These are phyloP conservation scores for Trichoderma endophyticum DNA, from an alignment of 2,329 filamentous ascomycete genomes.

Conservation along the genomic window DNA sequence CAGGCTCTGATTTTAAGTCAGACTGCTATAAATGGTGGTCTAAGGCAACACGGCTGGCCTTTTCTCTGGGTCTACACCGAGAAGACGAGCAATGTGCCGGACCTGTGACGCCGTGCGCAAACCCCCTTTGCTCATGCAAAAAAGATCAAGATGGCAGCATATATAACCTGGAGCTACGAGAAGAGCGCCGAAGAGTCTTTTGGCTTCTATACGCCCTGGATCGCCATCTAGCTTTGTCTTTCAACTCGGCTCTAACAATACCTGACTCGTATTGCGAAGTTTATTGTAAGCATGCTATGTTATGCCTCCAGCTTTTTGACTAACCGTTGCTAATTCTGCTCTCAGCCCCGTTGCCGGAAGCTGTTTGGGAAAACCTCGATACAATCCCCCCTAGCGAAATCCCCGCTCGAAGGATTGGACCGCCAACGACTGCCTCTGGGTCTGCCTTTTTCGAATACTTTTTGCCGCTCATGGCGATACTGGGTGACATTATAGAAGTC, in stretches of 20 bases:
- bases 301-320: no score
- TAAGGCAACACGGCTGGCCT: conserved; percentile 40
- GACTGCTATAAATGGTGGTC: conserved; percentile 48
- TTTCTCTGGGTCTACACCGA: conserved; percentile 36
- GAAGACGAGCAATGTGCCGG: conserved; percentile 36
- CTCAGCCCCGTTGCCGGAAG: conserved; percentile 39
- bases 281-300: conserved; percentile 27
- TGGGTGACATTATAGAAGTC: conserved; percentile 48
- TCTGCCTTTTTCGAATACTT: conserved; percentile 49
- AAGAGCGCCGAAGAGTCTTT: conserved; percentile 46
- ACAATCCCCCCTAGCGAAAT: conserved; percentile 29
- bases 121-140: conserved; percentile 32
- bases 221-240: conserved; percentile 46
- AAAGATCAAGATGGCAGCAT: conserved; percentile 28
- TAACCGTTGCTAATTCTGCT: neutral
- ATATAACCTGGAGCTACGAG: conserved; percentile 39
- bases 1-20: conserved; percentile 47
- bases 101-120: conserved; percentile 30
- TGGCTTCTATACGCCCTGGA: conserved; percentile 49
- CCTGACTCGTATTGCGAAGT: conserved; percentile 46
- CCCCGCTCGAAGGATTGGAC: conserved; percentile 36
- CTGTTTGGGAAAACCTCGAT: conserved; percentile 40
- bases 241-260: conserved; percentile 43
- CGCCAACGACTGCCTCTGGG: conserved; percentile 39
- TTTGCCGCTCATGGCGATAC: conserved; percentile 46